A percentile compares a stretch with the other conserved stretches of the same genome.
These are phyloP conservation scores for Cicer arietinum DNA, from an alignment of 306 rosid species.

Conservation along the genomic window DNA sequence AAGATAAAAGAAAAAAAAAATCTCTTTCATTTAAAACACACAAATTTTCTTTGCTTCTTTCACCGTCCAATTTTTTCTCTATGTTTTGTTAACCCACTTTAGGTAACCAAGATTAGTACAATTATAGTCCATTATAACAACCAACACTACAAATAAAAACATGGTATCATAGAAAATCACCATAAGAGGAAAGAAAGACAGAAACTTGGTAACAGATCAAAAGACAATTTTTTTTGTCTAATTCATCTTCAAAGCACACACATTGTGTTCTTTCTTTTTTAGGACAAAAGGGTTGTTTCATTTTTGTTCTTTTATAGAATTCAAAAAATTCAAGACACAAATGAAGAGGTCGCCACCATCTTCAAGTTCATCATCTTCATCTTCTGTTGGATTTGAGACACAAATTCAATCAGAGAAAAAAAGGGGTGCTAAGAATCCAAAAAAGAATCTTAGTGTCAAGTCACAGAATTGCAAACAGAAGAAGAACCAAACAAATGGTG, in stretches of 20 bases:
- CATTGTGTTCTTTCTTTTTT: conserved; percentile 10
- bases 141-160: conserved; percentile 25
- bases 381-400: conserved; percentile 46
- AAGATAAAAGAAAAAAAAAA: no score
- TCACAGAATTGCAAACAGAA: conserved; percentile 45
- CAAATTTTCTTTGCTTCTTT: conserved; percentile 34
- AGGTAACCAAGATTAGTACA: conserved; percentile 63
- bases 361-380: conserved; percentile 53
- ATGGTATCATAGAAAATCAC: conserved; percentile 38
- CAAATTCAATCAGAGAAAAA: conserved; percentile 38
- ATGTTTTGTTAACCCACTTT: conserved; percentile 83
- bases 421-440: conserved; percentile 45
- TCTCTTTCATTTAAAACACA: neutral
- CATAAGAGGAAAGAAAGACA: conserved; percentile 22
- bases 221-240: conserved; percentile 23
- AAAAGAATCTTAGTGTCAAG: conserved; percentile 40
- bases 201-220: conserved; percentile 8
- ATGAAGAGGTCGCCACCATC: conserved; percentile 78
- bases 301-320: neutral
- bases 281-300: neutral
- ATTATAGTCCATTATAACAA: neutral
- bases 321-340: conserved; percentile 6
- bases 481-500: conserved; percentile 26
- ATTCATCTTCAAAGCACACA: conserved; percentile 6
- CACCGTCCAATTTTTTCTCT: conserved; percentile 37